Conservation (phyloP, 208 protist genomes). For the Trypanosoma scelopori region DNA sequence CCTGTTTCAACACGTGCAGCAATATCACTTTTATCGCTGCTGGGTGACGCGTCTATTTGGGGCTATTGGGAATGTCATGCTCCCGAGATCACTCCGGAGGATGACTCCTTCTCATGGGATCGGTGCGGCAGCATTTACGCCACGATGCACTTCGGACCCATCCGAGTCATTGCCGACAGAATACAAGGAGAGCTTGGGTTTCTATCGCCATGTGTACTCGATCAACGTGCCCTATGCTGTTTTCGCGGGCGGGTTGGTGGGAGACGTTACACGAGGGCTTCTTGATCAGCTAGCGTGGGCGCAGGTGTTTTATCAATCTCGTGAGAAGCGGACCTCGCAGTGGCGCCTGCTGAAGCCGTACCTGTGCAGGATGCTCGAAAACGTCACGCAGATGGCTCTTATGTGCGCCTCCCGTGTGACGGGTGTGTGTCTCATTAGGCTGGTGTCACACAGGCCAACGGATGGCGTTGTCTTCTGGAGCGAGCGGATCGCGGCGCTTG, state of each 20-base stretch:
- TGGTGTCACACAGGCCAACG: conserved; percentile 30
- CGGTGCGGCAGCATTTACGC: conserved; percentile 5
- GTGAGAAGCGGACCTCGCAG: conserved; percentile 33
- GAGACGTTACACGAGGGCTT: conserved; percentile 38
- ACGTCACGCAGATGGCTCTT: conserved; percentile 30
- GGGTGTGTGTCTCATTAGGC: conserved; percentile 34
- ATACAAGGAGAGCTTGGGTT: conserved; percentile 40
- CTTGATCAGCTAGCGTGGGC: conserved; percentile 47
- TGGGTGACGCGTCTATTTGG: conserved; percentile 49
- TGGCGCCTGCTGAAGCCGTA: conserved; percentile 68
- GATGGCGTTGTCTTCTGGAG: conserved; percentile 55
- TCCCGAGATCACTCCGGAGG: conserved; percentile 34
- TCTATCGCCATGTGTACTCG: conserved; percentile 50
- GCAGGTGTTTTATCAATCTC: conserved; percentile 28
- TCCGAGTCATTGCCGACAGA: conserved; percentile 32
- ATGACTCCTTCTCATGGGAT: conserved; percentile 2
- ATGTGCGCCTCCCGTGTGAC: conserved; percentile 31
- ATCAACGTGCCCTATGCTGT: conserved; percentile 38
- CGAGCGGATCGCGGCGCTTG: conserved; percentile 38
- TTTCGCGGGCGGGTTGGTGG: conserved; percentile 42
- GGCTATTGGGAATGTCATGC: conserved; percentile 24
- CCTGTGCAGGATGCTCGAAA: conserved; percentile 19
- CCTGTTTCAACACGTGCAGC: conserved; percentile 48
- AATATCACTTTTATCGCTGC: conserved; percentile 56
- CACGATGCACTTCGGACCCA: background rate